phyloP scores from a whole-genome alignment of 345 rosid species.

The Eucalyptus tenuipes region DNA sequence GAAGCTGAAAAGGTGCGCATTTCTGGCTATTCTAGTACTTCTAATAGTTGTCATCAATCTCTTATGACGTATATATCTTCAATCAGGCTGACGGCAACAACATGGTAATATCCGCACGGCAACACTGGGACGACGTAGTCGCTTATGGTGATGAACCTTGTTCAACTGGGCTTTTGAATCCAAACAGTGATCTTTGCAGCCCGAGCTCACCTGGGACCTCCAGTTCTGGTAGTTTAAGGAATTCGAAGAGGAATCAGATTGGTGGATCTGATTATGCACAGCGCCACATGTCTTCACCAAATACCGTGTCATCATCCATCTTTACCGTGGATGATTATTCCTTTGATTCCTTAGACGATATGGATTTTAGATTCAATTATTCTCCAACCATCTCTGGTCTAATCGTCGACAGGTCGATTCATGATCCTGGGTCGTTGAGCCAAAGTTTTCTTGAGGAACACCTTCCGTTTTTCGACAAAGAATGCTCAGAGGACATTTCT shows the following conservation, averaged over 20 bases:
- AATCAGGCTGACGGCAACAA: conserved; percentile 50
- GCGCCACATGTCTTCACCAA: conserved; percentile 38
- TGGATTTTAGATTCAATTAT: conserved; percentile 44
- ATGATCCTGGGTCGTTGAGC: conserved; percentile 32
- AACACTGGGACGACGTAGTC: conserved; percentile 49
- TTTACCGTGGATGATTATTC: conserved; percentile 42
- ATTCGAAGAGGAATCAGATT: conserved; percentile 21
- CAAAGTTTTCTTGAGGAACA: conserved; percentile 55
- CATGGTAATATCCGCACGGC: conserved; percentile 57
- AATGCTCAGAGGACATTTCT: not conserved
- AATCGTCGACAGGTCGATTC: conserved; percentile 18
- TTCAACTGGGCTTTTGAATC: conserved; percentile 24
- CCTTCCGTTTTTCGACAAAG: conserved; percentile 30
- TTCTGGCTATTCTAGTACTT: not conserved
- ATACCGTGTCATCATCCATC: conserved; percentile 37
- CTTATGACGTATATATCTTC: not conserved
- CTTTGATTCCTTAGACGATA: conserved; percentile 34
- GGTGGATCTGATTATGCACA: conserved; percentile 54
- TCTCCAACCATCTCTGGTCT: conserved; percentile 31
- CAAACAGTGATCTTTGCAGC: conserved; percentile 9
- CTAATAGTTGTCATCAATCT: not conserved
- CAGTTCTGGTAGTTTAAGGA: conserved; percentile 21
- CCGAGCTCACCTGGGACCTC: conserved; percentile 27
- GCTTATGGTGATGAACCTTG: conserved; percentile 52
- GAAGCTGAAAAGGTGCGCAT: conserved; percentile 72